A percentile compares a stretch with the other conserved stretches of the same genome.
Evolutionary conservation across 163 green algal genomes (phyloP).

Genomic region (Scenedesmus sp.): DNA sequence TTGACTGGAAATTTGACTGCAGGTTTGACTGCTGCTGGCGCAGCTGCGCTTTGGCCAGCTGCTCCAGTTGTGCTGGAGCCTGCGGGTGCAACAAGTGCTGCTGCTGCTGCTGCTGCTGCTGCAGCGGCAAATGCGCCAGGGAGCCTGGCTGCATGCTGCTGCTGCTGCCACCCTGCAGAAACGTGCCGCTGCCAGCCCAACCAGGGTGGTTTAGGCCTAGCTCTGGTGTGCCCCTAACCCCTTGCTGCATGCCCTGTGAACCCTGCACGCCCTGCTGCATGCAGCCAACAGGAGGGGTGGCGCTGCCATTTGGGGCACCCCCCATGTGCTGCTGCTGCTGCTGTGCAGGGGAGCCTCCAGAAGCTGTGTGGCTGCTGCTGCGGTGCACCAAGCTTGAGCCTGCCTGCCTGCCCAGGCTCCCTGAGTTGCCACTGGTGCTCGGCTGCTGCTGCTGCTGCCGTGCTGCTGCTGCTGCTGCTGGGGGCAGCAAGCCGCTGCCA

Average conservation of each 20-base stretch:
- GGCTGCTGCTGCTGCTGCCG: not conserved
- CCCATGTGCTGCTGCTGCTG: not conserved
- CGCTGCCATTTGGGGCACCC: not conserved
- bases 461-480: constrained; percentile 24
- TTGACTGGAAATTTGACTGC: constrained; percentile 3
- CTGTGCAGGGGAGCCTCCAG: not conserved
- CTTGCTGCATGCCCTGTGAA: not conserved
- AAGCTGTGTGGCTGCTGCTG: not conserved
- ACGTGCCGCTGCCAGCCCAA: not conserved
- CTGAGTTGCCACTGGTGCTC: not conserved
- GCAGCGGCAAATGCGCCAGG: not conserved
- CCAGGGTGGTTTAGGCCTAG: not conserved
- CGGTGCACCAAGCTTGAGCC: not conserved
- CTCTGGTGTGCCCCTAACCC: not conserved
- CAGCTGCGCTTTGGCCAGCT: not conserved
- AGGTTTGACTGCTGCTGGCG: not conserved
- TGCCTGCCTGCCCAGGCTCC: not conserved
- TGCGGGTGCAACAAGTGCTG: not conserved
- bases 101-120: not conserved
- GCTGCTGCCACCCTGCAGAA: not conserved
- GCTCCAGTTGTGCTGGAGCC: not conserved
- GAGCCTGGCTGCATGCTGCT: not conserved
- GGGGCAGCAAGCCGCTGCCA: not conserved
- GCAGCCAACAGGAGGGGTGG: not conserved
- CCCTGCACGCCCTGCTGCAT: not conserved